Evolutionary conservation across 2,329 filamentous ascomycete genomes (phyloP).

Genomic region (Byssoonygena ceratinophila): DNA sequence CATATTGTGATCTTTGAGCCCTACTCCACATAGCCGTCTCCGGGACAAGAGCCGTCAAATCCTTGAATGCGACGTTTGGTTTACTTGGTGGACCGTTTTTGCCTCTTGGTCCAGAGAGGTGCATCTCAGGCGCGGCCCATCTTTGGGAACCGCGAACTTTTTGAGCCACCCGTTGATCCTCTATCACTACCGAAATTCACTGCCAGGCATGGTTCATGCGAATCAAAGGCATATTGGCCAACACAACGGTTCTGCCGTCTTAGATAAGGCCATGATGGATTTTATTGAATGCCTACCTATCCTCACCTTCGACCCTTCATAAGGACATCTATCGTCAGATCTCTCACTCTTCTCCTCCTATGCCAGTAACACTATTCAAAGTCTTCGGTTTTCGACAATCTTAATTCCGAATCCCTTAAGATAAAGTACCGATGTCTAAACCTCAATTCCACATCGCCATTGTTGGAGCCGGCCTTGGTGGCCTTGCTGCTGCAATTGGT

Average conservation of each 20-base stretch:
- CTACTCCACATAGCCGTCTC: not conserved
- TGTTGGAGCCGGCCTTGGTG: slow-evolving; percentile 20
- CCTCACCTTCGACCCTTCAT: not conserved
- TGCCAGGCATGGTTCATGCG: slow-evolving; percentile 1
- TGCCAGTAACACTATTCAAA: not conserved
- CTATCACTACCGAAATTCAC: slow-evolving; percentile 7
- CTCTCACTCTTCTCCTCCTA: not conserved
- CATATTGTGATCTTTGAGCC: not conserved
- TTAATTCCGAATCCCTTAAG: not conserved
- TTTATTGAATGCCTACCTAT: not conserved
- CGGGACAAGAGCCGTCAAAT: not conserved
- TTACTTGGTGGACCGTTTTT: not conserved
- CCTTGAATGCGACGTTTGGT: not conserved
- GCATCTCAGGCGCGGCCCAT: not conserved
- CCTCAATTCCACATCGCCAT: slow-evolving; percentile 15
- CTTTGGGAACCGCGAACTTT: not conserved
- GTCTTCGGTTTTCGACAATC: not conserved
- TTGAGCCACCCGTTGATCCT: not conserved
- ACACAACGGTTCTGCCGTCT: not conserved
- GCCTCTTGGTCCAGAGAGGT: not conserved
- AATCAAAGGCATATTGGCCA: not conserved
- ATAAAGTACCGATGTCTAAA: slow-evolving; percentile 5
- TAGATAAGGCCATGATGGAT: slow-evolving; percentile 2
- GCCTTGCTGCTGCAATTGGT: slow-evolving; percentile 19
- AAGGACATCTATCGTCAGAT: not conserved